phyloP scores from a whole-genome alignment of 441 rosid genomes.

The Francoa sonchifolia region DNA sequence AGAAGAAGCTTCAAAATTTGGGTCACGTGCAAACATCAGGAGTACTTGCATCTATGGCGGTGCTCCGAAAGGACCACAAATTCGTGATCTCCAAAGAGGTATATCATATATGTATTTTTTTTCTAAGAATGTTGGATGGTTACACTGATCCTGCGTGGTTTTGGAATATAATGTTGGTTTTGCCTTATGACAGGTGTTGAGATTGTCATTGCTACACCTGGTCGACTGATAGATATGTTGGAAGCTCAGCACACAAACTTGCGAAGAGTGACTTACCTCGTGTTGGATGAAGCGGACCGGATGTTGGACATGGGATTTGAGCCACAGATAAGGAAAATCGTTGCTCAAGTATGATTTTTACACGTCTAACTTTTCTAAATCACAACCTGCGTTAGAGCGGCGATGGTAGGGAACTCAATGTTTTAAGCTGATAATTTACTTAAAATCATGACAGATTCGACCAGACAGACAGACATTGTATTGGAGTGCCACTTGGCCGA shows the following conservation, averaged over 20 bases:
- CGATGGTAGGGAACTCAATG: no score
- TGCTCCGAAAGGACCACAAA: constrained; percentile 97
- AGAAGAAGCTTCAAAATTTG: constrained; percentile 75
- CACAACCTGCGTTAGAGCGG: no score
- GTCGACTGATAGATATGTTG: constrained; percentile 90
- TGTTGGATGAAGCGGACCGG: constrained; percentile 92
- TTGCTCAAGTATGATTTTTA: constrained; percentile 49
- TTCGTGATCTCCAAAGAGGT: constrained; percentile 92
- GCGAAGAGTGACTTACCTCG: constrained; percentile 87
- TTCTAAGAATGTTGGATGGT: constrained; percentile 1
- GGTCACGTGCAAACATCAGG: constrained; percentile 44
- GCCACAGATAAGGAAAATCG: constrained; percentile 88
- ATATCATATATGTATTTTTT: no score
- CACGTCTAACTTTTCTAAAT: background rate
- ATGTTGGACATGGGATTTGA: constrained; percentile 99
- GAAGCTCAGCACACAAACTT: constrained; percentile 77
- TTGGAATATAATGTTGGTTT: constrained; percentile 4
- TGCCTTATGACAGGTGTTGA: constrained; percentile 55
- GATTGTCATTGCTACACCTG: constrained; percentile 93
- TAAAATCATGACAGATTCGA: constrained; percentile 65
- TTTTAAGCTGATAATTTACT: no score
- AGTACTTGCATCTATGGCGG: constrained; percentile 94
- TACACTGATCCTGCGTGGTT: constrained; percentile 1
- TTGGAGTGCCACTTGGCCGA: constrained; percentile 99
- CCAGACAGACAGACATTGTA: constrained; percentile 91